A percentile compares a stretch with the other conserved stretches of the same genome.
These are phyloP conservation scores for Rhytidhysteron rufulum DNA, from an alignment of 2,329 filamentous ascomycete species.

Conservation along the genomic window DNA sequence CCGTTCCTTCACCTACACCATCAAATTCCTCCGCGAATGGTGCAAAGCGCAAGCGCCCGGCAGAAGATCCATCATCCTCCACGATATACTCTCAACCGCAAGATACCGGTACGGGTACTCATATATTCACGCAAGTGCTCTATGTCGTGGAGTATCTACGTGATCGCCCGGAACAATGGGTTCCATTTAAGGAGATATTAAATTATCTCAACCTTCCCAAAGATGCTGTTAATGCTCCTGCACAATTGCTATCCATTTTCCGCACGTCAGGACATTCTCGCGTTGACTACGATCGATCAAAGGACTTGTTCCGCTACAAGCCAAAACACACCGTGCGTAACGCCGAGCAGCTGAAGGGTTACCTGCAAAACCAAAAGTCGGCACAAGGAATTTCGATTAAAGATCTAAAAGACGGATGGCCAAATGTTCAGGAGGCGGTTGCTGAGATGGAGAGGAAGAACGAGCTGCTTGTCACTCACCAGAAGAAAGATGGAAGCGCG, in stretches of 20 bases:
- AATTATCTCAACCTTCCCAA: conserved; percentile 72
- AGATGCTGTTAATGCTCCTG: conserved; percentile 53
- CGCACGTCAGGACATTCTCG: conserved; percentile 56
- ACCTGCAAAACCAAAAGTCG: conserved; percentile 77
- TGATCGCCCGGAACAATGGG: conserved; percentile 54
- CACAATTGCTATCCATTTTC: conserved; percentile 62
- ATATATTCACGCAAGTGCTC: conserved; percentile 82
- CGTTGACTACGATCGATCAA: conserved; percentile 53
- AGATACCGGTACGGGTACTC: conserved; percentile 70
- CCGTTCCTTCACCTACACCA: conserved; percentile 60
- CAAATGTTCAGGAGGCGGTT: conserved; percentile 74
- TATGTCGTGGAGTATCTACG: conserved; percentile 66
- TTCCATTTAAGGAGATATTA: conserved; percentile 72
- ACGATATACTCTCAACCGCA: conserved; percentile 72
- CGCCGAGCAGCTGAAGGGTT: conserved; percentile 71
- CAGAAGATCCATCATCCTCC: conserved; percentile 47
- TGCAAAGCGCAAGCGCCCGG: conserved; percentile 57
- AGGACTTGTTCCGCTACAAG: conserved; percentile 75
- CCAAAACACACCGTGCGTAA: conserved; percentile 80
- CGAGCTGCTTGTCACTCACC: conserved; percentile 78
- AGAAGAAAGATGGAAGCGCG: conserved; percentile 87
- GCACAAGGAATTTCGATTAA: conserved; percentile 79
- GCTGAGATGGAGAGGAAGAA: conserved; percentile 72
- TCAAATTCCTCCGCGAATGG: conserved; percentile 34
- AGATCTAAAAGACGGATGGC: conserved; percentile 95